Evolutionary conservation across 176 grass and related monocot genomes (phyloP), one percentile per base, ranked within the genome.

Genomic region (Zea luxurians): DNA sequence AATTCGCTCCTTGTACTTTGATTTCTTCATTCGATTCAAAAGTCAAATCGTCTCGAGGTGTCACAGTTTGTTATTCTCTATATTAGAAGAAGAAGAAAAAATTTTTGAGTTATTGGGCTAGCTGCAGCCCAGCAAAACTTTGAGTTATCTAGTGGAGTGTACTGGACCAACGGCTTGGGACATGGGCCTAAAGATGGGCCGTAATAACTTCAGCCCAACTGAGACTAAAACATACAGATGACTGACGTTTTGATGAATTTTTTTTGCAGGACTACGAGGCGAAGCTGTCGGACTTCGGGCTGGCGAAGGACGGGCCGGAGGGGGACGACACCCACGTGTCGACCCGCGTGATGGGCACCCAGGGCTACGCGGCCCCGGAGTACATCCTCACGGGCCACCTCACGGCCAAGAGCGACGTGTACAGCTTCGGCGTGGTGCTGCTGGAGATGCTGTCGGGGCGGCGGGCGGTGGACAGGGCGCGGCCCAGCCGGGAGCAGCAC

Each of bases 361-460:
- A 94, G 9, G 95, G 95, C 1, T 98, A 98, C 4, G 91, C 95
- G 10, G 95, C 95, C 1, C 95, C 95, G 0, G 95, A 98, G 64
- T 98, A 98, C 83, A 98, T 98, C 85, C 61, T 98, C 41, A 98
- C 95, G 2, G 90, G 95, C 11, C 95, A 98, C 34, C 66, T 98
- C 0, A 98, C 95, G 0, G 37, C 88, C 0, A 98, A 98, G 84
- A 98, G 95, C 8, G 95, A 98, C 37, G 89, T 98, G 1, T 98
- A 98, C 17, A 94, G 95, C 7, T 98, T 92, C 0, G 95, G 95
- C 0, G 95, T 98, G 0, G 95, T 98, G 2, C 75, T 94, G 0
- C 71, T 98, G 0, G 95, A 98, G 80, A 90, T 94, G 7, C 74
- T 98, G 0, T 75, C 95, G 0, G 91, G 95, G 0, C 72, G 87